phyloP scores from a whole-genome alignment of 2,329 filamentous ascomycete species.

The Trichoderma atroviride region DNA sequence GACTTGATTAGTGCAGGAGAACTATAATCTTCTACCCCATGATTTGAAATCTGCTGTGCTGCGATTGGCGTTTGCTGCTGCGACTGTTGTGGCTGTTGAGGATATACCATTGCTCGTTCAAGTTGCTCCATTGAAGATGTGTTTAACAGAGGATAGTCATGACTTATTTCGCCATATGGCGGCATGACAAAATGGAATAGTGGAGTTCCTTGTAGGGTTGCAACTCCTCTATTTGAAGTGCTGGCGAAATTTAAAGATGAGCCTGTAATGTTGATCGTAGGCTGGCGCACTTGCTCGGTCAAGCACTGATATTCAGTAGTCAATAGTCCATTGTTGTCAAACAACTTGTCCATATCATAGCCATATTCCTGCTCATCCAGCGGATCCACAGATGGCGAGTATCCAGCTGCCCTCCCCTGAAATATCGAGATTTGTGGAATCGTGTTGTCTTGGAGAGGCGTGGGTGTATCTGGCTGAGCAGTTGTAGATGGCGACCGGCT shows the following conservation, averaged over 20 bases:
- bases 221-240: slow-evolving; percentile 61
- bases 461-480: slow-evolving; percentile 54
- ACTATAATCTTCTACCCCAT: slow-evolving; percentile 41
- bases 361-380: slow-evolving; percentile 55
- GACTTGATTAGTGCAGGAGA: slow-evolving; percentile 47
- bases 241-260: slow-evolving; percentile 50
- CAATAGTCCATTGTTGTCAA: slow-evolving; percentile 44
- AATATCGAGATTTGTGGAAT: slow-evolving; percentile 42
- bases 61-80: slow-evolving; percentile 45
- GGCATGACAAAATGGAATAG: slow-evolving; percentile 57
- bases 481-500: slow-evolving; percentile 64
- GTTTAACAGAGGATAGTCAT: slow-evolving; percentile 51
- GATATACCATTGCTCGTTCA: slow-evolving; percentile 27
- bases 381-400: slow-evolving; percentile 58
- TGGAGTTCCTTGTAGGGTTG: slow-evolving; percentile 59
- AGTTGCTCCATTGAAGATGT: slow-evolving; percentile 52
- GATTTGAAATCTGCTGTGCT: slow-evolving; percentile 34
- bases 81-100: slow-evolving; percentile 47
- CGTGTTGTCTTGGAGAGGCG: slow-evolving; percentile 51
- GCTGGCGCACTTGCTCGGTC: slow-evolving; percentile 50
- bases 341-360: slow-evolving; percentile 47
- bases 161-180: slow-evolving; percentile 53
- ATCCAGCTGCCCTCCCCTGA: slow-evolving; percentile 49
- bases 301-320: slow-evolving; percentile 55
- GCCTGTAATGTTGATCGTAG: slow-evolving; percentile 55